Evolutionary conservation across 176 grass and related monocot species (phyloP), one percentile per base, ranked within the genome.

Genomic region (Alloteropsis semialata): DNA sequence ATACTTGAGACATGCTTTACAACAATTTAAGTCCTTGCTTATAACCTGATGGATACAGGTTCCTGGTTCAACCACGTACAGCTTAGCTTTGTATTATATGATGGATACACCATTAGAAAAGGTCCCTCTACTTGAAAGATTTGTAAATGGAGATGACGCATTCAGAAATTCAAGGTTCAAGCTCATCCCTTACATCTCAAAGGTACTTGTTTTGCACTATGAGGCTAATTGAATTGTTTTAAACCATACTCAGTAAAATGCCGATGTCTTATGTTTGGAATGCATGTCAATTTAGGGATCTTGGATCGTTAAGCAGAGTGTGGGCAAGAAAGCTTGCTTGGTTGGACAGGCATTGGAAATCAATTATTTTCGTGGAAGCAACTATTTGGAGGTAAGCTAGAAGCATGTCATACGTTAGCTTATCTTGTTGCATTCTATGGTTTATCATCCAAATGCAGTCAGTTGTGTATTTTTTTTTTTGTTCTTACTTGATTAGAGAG

Each of bases 221-320:
- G 11, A 49, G 18, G 34, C n/a, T 59, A 78, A 15, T 14, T 53
- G 62, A 29, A 32, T 24, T n/a, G 5, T 83, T 44, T 44, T 68
- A 54, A 83, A 18, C 74, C 68, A 25, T 48, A 45, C n/a, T 68
- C 72, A 32, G 17, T 69, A 53, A 83, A 66, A 8, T 10, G 39
- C 5, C 1, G 3, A 67, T 69, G 32, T n/a, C 57, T 83, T 87
- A 43, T 24, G 1, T 61, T 74, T 32, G 62, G 50, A 61, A 66
- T 34, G n/a, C 30, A 21, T 78, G 37, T 57, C 37, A 21, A 58
- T 89, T 58, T 81, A 99, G 97, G 97, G 97, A 69, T 96, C 97
- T 79, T 99, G 97, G 97, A 96, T 99, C 10, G 97, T 99, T 76
- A 99, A 99, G 83, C 93, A 99, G 79, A 99, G 97, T 87, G 97